Evolutionary conservation across 495 filamentous ascomycete genomes (phyloP).

Genomic region (Bacidia gigantensis): DNA sequence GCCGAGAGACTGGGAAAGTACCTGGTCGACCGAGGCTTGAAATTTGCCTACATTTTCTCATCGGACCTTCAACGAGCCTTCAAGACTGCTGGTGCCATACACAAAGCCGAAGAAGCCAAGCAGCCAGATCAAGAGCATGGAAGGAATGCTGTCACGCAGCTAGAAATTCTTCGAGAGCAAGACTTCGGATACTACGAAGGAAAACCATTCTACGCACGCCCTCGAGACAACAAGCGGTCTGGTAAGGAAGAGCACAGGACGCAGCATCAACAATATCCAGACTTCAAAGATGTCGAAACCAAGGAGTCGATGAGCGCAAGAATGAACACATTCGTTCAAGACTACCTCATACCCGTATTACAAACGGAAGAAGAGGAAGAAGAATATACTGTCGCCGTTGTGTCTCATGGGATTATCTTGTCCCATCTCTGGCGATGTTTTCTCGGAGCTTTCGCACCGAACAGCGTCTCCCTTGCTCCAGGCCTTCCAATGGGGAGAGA

Average conservation of each 20-base stretch:
- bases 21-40: constrained; percentile 35
- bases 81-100: constrained; percentile 54
- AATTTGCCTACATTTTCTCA: constrained; percentile 54
- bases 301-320: constrained; percentile 50
- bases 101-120: constrained; percentile 31
- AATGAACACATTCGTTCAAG: constrained; percentile 46
- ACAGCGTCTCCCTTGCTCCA: constrained; percentile 22
- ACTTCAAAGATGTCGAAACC: constrained; percentile 40
- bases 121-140: not conserved
- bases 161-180: constrained; percentile 50
- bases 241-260: constrained; percentile 16
- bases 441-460: constrained; percentile 36
- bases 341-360: constrained; percentile 44
- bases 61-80: constrained; percentile 63
- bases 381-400: constrained; percentile 41
- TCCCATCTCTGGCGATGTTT: constrained; percentile 50
- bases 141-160: constrained; percentile 28
- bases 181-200: constrained; percentile 62
- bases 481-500: constrained; percentile 11
- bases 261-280: constrained; percentile 22
- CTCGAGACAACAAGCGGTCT: constrained; percentile 9
- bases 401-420: constrained; percentile 72
- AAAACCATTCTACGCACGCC: constrained; percentile 28
- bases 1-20: constrained; percentile 47
- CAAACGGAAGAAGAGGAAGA: constrained; percentile 17